A percentile compares a stretch with the other conserved stretches of the same genome.
Evolutionary conservation across 2,329 filamentous ascomycete genomes (phyloP).

Genomic region (Pyrenophora tritici-repentis): DNA sequence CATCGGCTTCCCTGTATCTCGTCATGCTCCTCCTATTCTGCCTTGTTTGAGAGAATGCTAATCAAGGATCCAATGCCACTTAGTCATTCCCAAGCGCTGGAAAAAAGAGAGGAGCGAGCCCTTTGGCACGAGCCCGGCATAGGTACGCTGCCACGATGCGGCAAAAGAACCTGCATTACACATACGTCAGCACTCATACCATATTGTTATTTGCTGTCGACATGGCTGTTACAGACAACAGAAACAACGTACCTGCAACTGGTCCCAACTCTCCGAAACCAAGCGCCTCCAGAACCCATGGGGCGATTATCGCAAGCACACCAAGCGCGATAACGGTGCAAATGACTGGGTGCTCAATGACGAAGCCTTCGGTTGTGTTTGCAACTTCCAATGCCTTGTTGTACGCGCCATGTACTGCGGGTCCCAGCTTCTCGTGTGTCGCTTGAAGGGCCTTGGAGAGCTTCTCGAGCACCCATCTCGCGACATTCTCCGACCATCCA

Average conservation of each 20-base stretch:
- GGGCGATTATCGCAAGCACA: constrained; percentile 34
- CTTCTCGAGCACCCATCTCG: constrained; percentile 33
- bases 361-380: constrained; percentile 31
- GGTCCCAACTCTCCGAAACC: constrained; percentile 42
- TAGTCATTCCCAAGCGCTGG: constrained; percentile 52
- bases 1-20: too few species aligned
- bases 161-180: constrained; percentile 42
- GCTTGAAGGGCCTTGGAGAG: constrained; percentile 31
- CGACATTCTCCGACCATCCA: constrained; percentile 41
- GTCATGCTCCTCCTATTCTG: too few species aligned
- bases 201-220: background rate
- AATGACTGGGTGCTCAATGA: constrained; percentile 37
- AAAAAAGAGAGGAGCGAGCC: constrained; percentile 51
- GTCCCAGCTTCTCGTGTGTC: constrained; percentile 30
- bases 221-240: background rate
- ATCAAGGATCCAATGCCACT: constrained; percentile 21
- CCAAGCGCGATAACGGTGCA: constrained; percentile 39
- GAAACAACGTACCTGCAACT: constrained; percentile 31
- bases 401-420: constrained; percentile 30
- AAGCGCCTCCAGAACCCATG: constrained; percentile 37
- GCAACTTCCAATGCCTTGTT: constrained; percentile 30
- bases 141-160: constrained; percentile 47
- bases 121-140: constrained; percentile 49
- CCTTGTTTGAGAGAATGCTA: too few species aligned
- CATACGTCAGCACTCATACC: background rate